Base-by-base conservation (phyloP, 164 flowering plant genomes). In the Aristolochia contorta region DNA sequence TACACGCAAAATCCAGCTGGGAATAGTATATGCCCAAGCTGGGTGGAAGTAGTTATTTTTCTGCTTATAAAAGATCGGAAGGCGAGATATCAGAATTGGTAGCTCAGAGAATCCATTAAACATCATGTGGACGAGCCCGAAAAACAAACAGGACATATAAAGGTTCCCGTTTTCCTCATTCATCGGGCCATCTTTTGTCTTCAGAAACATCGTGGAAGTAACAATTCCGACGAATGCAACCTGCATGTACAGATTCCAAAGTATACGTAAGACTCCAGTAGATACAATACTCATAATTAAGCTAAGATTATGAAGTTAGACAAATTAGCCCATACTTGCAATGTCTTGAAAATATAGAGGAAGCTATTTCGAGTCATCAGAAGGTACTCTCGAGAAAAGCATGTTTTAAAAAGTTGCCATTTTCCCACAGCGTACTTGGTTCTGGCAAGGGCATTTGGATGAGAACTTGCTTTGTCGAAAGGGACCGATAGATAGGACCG, bases 41-140 rank as follows among this genome's bases (percentile, higher is more conserved):
- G 98, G 96, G 74, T 89, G 78, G 68, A 92, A 92, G 5, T 50
- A 68, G 74, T 83, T 87, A 71, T 92, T 86, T 63, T 95, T 72
- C 70, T 92, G 96, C 79, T 92, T 92, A 72, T 78, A 92, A 58
- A 89, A 92, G 3, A 89, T 80, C 20, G 98, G 96, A 16, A 92
- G 89, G 21, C 96, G 82, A 47, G 74, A 69, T 71, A 89, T 84
- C 85, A 79, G 71, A n/a, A 89, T 74, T 54, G 98, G 76, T 30
- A 87, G 72, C 77, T 92, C 98, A 54, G 96, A 73, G 58, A 92
- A 82, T 41, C 95, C 98, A 79, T 92, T 87, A 61, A 89, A 89
- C 88, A 87, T 79, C 90, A 92, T 84, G 62, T 89, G 95, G 43
- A 84, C 78, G 59, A 89, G 67, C 50, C 84, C 96, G 54, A 76